Percentiles rank a stretch among this genome's conserved stretches.
phyloP scores from a whole-genome alignment of 257 asterid genomes.

The Nicotiana noctiflora region DNA sequence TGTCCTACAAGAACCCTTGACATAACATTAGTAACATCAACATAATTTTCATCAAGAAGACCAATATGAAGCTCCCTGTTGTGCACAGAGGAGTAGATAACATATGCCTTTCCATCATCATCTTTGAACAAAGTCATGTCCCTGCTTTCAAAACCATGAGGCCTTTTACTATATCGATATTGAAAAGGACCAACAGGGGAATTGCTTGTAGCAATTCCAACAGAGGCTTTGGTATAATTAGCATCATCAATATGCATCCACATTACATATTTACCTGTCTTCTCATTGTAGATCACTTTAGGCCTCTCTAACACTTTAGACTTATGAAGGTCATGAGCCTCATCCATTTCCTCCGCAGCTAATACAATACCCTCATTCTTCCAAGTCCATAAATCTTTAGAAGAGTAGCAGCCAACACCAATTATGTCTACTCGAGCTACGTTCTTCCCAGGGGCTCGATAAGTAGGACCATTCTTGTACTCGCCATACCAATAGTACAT shows the following conservation, averaged over 20 bases:
- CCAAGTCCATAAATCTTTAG: slow-evolving; percentile 61
- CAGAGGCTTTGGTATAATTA: slow-evolving; percentile 50
- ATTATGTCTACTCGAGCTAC: slow-evolving; percentile 62
- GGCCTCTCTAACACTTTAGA: slow-evolving; percentile 66
- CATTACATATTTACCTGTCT: slow-evolving; percentile 44
- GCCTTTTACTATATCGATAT: slow-evolving; percentile 43
- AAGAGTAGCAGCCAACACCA: slow-evolving; percentile 69
- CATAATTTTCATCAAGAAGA: slow-evolving; percentile 34
- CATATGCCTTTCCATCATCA: slow-evolving; percentile 46
- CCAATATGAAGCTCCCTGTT: slow-evolving; percentile 64
- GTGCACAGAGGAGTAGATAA: slow-evolving; percentile 45
- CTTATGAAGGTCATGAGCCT: slow-evolving; percentile 47
- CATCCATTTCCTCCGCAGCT: slow-evolving; percentile 30
- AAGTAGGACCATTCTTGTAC: slow-evolving; percentile 51
- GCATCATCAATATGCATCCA: slow-evolving; percentile 75
- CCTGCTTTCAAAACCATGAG: slow-evolving; percentile 67
- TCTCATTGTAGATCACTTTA: slow-evolving; percentile 56
- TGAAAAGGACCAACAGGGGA: slow-evolving; percentile 52
- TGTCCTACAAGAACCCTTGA: slow-evolving; percentile 46
- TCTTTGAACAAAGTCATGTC: slow-evolving; percentile 70
- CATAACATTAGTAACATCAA: slow-evolving; percentile 24
- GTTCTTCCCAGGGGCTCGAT: slow-evolving; percentile 24
- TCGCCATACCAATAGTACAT: slow-evolving; percentile 75
- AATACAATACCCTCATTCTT: slow-evolving; percentile 56
- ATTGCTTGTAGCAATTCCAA: slow-evolving; percentile 49